A percentile compares a stretch with the other conserved stretches of the same genome.
Conservation (phyloP, 768 basidiomycete species). For the Suillus paluster region DNA sequence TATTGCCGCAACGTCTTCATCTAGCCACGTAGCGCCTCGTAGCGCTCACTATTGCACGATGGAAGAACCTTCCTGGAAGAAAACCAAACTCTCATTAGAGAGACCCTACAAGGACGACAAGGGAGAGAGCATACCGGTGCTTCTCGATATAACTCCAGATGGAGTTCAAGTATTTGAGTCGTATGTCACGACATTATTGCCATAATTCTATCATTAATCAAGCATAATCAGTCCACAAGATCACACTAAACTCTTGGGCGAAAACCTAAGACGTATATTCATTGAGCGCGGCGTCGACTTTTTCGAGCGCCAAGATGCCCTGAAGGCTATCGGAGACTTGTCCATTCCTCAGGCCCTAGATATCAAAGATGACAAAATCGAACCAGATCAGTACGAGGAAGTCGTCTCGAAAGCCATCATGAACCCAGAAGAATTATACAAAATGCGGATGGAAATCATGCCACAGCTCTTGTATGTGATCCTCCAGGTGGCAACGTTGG, state of each 20-base stretch:
- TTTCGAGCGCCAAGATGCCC: constrained; percentile 56
- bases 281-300: constrained; percentile 76
- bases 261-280: constrained; percentile 72
- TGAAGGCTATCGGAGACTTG: constrained; percentile 21
- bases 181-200: constrained; percentile 45
- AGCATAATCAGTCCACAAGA: constrained; percentile 51
- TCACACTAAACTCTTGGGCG: constrained; percentile 60
- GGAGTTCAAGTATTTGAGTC: constrained; percentile 74
- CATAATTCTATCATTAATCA: constrained; percentile 20
- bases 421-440: constrained; percentile 73
- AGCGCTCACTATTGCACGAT: constrained; percentile 15
- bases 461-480: constrained; percentile 73
- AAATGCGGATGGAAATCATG: constrained; percentile 74
- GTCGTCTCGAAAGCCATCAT: constrained; percentile 45
- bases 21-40: neutral
- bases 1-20: neutral
- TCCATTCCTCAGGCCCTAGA: constrained; percentile 32
- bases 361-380: constrained; percentile 31
- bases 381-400: constrained; percentile 31
- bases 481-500: neutral
- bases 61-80: constrained; percentile 54
- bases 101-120: constrained; percentile 81
- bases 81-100: constrained; percentile 71
- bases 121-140: constrained; percentile 60
- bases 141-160: constrained; percentile 72